phyloP scores from a whole-genome alignment of 768 basidiomycete species.

The Termitomyces sp. region DNA sequence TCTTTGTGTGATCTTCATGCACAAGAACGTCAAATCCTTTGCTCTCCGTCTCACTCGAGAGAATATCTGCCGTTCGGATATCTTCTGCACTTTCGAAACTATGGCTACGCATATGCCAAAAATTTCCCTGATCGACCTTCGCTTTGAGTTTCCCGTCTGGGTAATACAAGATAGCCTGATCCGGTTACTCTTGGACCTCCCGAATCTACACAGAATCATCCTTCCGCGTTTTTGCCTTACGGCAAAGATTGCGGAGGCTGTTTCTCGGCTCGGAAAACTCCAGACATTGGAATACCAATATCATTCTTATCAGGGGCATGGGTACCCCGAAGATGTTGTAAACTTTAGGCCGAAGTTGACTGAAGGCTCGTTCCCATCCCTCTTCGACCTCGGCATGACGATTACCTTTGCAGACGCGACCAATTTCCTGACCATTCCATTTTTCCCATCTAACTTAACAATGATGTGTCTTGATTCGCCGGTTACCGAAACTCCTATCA shows the following conservation, averaged over 20 bases:
- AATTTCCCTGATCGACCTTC: conserved; percentile 42
- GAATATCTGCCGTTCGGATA: neutral
- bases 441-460: conserved; percentile 44
- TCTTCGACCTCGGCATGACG: conserved; percentile 49
- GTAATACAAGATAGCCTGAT: conserved; percentile 27
- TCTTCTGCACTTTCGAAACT: conserved; percentile 26
- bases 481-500: conserved; percentile 34
- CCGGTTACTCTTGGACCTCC: conserved; percentile 18
- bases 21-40: conserved; percentile 39
- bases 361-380: conserved; percentile 47
- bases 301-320: conserved; percentile 40
- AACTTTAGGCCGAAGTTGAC: conserved; percentile 38
- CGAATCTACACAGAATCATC: conserved; percentile 40
- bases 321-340: conserved; percentile 37
- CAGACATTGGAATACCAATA: conserved; percentile 51
- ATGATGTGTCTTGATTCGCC: conserved; percentile 49
- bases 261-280: conserved; percentile 40
- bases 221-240: conserved; percentile 52
- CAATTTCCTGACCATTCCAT: conserved; percentile 37
- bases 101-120: conserved; percentile 47
- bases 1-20: conserved; percentile 51
- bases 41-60: conserved; percentile 21
- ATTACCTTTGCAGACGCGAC: conserved; percentile 38
- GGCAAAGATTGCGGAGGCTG: conserved; percentile 35
- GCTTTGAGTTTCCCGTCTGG: conserved; percentile 33